Base-by-base conservation (phyloP, 768 basidiomycete genomes). In the Nidularia pulvinata region DNA sequence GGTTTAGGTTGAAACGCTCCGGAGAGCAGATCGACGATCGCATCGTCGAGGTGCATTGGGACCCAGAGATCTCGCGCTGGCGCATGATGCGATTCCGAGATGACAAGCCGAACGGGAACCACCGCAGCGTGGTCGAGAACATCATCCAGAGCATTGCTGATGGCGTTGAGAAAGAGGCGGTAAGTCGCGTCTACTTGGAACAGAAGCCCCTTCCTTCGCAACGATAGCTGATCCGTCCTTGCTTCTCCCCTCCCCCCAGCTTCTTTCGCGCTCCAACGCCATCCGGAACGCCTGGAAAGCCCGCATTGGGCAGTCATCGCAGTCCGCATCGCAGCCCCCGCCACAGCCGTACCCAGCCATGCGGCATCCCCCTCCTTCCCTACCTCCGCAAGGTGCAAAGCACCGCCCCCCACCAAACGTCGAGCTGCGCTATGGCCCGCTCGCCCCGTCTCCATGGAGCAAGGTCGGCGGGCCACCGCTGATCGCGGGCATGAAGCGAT, bases 41-140 rank as follows among this genome's bases (percentile, higher is more conserved):
- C 9, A 82, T 98, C 37, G 88, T 98, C 16, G 97, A 99, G 68
- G 95, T 96, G 14, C 85, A 87, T 58, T 98, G 97, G 96, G 89
- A 96, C 60, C 54, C 79, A 6, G 65, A 59, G n/a, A 61, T 72
- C 25, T 78, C 79, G 33, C 74, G 77, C 46, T 98, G 95, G 95
- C 85, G 84, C 53, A 86, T 94, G 82, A 86, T 98, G 85, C 84
- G 97, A 46, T 95, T 96, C 66, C 73, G 97, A 61, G 86, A 96
- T 61, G 97, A 99, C 69, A 99, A 99, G 68, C 89, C 85, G 3
- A 72, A 95, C 57, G 97, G 94, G 13, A 99, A 99, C 68, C 93
- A 92, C 68, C 81, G 79, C 55, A 81, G 72, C 33, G 85, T 94
- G 52, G 93, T 98, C 46, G 85, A 91, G 53, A 91, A 88, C 58